A percentile compares a stretch with the other conserved stretches of the same genome.
Evolutionary conservation across 164 flowering plant genomes (phyloP).

Genomic region (Tinospora cordifolia): DNA sequence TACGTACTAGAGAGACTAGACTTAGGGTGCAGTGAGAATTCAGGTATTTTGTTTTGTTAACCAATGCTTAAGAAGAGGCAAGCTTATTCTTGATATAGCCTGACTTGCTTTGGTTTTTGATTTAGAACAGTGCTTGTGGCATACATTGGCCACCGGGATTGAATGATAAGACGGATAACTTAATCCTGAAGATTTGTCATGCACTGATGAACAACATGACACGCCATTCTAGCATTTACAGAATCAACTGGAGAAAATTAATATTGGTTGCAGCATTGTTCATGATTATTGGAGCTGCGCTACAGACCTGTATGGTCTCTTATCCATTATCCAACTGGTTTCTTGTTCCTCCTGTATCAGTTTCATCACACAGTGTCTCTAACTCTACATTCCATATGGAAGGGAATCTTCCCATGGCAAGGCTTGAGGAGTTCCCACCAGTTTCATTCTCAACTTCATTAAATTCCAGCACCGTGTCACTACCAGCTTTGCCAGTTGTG

Average conservation of each 20-base stretch:
- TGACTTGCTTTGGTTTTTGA: background rate
- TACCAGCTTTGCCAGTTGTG: conserved; percentile 1
- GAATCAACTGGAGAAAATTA: conserved; percentile 7
- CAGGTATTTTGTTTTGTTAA: background rate
- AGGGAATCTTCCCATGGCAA: conserved; percentile 3
- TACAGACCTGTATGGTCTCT: conserved; percentile 7
- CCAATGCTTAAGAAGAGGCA: background rate
- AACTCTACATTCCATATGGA: conserved; percentile 2
- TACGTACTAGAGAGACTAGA: too few relatives aligned
- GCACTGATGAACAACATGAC: background rate
- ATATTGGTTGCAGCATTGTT: background rate
- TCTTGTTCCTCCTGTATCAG: conserved; percentile 7
- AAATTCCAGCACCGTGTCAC: background rate
- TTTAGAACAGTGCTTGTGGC: background rate
- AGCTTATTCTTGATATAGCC: too few relatives aligned
- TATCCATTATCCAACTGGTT: conserved; percentile 4
- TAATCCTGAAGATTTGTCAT: background rate
- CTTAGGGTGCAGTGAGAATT: background rate
- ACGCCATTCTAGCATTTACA: background rate
- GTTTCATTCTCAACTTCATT: background rate
- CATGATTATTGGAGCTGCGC: background rate
- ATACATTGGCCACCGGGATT: background rate
- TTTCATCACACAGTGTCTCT: background rate
- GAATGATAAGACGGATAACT: background rate
- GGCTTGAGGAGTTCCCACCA: conserved; percentile 1